Base-by-base conservation (phyloP, 768 basidiomycete genomes). In the Tricholoma terreum region DNA sequence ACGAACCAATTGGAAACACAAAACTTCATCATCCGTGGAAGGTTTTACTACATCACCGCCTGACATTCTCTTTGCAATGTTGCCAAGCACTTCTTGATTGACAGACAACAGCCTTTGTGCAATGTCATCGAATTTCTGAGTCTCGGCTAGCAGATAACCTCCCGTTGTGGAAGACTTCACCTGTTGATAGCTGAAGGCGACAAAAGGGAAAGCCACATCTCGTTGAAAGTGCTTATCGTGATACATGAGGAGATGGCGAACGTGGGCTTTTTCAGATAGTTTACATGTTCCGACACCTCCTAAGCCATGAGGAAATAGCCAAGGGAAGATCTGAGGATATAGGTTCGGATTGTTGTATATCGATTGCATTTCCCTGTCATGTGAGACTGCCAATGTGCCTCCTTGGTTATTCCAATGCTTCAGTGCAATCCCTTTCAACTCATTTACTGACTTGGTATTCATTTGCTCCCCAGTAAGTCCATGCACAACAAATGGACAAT, bases 401-500 rank as follows among this genome's bases (percentile, higher is more conserved):
- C 62, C 55, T 27, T 54, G 43, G 6, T 34, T 52, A 12, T 58
- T 58, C 2, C 63, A 50, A 55, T 67, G 68, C 21, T 59, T 40
- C 17, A 68, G 15, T 4, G 70, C 71, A 8, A 56, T 54, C 6
- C 60, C 58, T 17, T 64, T 62, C 15, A 64, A 52, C 5, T 58
- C 57, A 12, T 58, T 52, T 19, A 62, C 50, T 0, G 54, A 36
- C 33, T 65, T 59, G 3, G 60, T 60, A 27, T 52, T 49, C 10
- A 61, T 46, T 12, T 63, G 43, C 30, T 68, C 59, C 24, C 66
- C 63, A 1, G 67, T 71, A 1, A 78, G 15, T 11, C 74, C 72
- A 58, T 75, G 71, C 0, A 77, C 73, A 17, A 64, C 58, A 58
- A 77, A 75, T 0, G 74, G 63, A 62, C 75, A 76, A 6, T n/a